Conservation (phyloP, 2,329 filamentous ascomycete species). For the Claviceps sorghi region DNA sequence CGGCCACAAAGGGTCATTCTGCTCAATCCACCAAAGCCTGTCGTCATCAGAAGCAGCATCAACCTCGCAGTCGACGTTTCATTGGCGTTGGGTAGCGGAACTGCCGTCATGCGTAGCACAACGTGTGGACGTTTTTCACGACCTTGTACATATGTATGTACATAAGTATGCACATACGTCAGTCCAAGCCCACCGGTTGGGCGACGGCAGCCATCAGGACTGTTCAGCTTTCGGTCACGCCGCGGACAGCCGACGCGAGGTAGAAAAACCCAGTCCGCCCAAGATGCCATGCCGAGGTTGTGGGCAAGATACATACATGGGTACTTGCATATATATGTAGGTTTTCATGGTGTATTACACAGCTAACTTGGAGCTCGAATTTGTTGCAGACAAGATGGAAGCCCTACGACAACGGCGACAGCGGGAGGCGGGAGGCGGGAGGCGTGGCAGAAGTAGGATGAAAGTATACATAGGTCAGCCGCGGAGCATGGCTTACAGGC, state of each 20-base stretch:
- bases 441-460: neutral
- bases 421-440: neutral
- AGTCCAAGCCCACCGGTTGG: neutral
- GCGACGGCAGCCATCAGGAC: neutral
- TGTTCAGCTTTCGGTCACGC: neutral
- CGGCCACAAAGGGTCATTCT: neutral
- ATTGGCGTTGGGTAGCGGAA: neutral
- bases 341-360: neutral
- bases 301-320: neutral
- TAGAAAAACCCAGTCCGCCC: neutral
- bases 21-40: neutral
- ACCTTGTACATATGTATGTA: neutral
- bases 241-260: neutral
- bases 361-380: neutral
- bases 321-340: neutral
- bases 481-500: neutral
- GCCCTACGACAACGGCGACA: neutral
- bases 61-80: neutral
- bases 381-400: neutral
- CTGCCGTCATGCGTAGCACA: neutral
- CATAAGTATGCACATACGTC: neutral
- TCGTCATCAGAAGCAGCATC: neutral
- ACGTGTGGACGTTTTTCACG: neutral
- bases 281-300: neutral
- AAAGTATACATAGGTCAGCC: neutral